Evolutionary conservation across 441 rosid genomes (phyloP).

Genomic region (Monsonia emarginata): DNA sequence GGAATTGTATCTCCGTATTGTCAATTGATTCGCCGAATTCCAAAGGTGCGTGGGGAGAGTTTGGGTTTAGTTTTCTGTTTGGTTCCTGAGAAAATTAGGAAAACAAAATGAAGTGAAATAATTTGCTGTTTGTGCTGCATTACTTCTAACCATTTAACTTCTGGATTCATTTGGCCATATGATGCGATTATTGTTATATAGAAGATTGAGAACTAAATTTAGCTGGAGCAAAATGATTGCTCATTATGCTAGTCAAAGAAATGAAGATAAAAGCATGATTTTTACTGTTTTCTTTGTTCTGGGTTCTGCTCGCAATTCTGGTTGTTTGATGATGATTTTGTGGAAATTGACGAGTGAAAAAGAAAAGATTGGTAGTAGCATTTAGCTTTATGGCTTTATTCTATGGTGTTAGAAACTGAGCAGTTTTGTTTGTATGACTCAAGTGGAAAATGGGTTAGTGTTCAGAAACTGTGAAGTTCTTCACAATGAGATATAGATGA

Average conservation of each 20-base stretch:
- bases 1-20: constrained; percentile 40
- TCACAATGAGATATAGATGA: not conserved
- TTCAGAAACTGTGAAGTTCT: not conserved
- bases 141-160: not conserved
- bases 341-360: not conserved
- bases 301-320: not conserved
- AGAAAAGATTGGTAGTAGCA: not conserved
- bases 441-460: not conserved
- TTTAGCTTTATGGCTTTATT: not conserved
- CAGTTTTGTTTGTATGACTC: not conserved
- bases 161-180: not conserved
- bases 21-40: constrained; percentile 34
- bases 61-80: constrained; percentile 8
- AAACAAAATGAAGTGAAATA: constrained; percentile 6
- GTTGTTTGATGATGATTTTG: not conserved
- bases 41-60: constrained; percentile 26
- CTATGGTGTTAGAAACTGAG: not conserved
- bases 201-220: not conserved
- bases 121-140: not conserved
- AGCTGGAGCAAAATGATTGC: not conserved
- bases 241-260: not conserved
- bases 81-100: constrained; percentile 16
- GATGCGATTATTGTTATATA: not conserved
- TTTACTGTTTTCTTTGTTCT: not conserved
- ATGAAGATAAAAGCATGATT: not conserved